Base-by-base conservation (phyloP, 2,329 filamentous ascomycete genomes). In the Clonostachys rhizophaga region DNA sequence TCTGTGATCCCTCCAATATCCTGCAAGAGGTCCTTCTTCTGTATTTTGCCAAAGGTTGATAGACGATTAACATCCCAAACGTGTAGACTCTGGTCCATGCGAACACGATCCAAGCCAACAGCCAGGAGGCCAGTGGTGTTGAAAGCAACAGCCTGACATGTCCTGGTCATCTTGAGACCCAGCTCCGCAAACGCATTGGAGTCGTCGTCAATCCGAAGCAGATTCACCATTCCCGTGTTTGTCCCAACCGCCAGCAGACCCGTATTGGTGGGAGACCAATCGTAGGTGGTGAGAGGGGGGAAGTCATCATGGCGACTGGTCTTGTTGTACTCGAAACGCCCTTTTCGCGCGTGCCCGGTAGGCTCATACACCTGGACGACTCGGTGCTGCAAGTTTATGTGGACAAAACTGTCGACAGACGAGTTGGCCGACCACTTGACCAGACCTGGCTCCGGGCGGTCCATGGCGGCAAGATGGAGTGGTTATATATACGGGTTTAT, bases 101-200 rank as follows among this genome's bases (percentile, higher is more conserved):
- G 80, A 20, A 91, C 88, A 55, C 87, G 79, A 57, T 94, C 89
- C 45, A 94, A 72, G 2, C 87, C 89, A 30, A 91, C 87, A 10
- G 89, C 89, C 45, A 95, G 70, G 47, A 87, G 74, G 16, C 86
- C 85, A 6, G 74, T 75, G 5, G 80, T 83, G 58, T 84, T 92
- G 67, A 94, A 91, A 5, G 88, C 84, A 39, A 94, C 87, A 1
- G 88, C 87, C 57, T 92, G 89, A 57, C 87, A 92, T 40, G 86
- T 86, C 41, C 89, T 79, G 46, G 87, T 81, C 62, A 90, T 82
- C 61, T 88, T 89, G 42, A 91, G 78, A 17, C 81, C 80, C 50
- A 91, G 81, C 44, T 86, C 81, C 43, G 81, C 61, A 53, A 79
- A 80, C 34, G 76, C 79, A 57, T 79, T 89, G 45, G 76, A 84